Base-by-base conservation (phyloP, 2,329 filamentous ascomycete genomes). In the Cladophialophora immunda region DNA sequence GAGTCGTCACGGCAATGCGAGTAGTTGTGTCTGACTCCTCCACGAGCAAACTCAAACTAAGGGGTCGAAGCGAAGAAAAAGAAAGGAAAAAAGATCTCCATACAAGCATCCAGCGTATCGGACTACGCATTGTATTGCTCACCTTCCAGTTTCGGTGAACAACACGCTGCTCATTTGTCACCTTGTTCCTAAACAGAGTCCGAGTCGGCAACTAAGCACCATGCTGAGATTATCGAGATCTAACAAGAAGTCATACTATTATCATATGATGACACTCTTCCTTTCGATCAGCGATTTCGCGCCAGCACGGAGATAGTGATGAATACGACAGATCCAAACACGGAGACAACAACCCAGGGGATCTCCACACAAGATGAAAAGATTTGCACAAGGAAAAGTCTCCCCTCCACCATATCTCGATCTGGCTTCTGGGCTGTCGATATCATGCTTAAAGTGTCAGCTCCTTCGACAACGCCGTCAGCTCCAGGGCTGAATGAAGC, bases 331-430 rank as follows among this genome's bases (percentile, higher is more conserved):
- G 4, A 50, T 22, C 19, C 45, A 50, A 25, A 50, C 19, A 41
- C 19, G 13, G 19, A 41, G n/a, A n/a, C 45, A 27, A 50, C 17
- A 11, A 25, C 13, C 19, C 11, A 25, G 4, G 45, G 22, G 25
- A 4, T 19, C 38, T 41, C 38, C 15, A 17, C 38, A n/a, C 2
- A 53, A 17, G 52, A 55, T 30, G 52, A 55, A 17, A n/a, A 7
- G 30, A 32, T 55, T 17, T 29, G 8, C 13, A n/a, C 30, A 50
- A 27, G n/a, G 11, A 55, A 55, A 27, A n/a, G 25, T 13, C 36
- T 19, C 27, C 45, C 1, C 38, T 59, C 57, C 41, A 34, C 27
- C 38, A 50, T 59, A 59, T 59, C 57, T 59, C 27, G 57, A 59
- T 59, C 41, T 15, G 25, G 38, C 25, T 45, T 22, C 45, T 25